Base-by-base conservation (phyloP, 768 basidiomycete genomes). In the Tricholoma flavovirens region DNA sequence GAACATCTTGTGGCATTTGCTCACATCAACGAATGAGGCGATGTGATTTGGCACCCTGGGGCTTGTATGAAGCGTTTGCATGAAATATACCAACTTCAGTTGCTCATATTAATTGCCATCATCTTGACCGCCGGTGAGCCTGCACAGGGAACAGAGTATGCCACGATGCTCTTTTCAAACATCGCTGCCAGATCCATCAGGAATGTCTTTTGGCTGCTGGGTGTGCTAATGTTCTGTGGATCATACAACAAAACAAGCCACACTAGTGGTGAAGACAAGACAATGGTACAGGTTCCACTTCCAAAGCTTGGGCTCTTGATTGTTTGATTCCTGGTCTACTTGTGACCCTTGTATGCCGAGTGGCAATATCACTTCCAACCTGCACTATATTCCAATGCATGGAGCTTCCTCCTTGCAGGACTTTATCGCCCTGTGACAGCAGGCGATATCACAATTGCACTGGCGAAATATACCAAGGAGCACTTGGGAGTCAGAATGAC, bases 141-240 rank as follows among this genome's bases (percentile, higher is more conserved):
- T 5, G 64, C 56, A 14, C 22, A 59, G 33, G 59, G 51, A 1
- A 63, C 60, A 3, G 64, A 66, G 36, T 26, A 26, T 26, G 24
- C 24, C 24, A 5, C 24, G 24, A 26, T 26, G 24, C 2, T 26
- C 24, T 26, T 26, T 26, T 26, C 24, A 26, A 66, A 66, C 26
- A 50, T 60, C 17, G 15, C 49, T 11, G 62, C 60, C 0, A 62
- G 64, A 2, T 45, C 54, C 1, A 56, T 60, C 14, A 24, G 63
- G 9, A 64, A 64, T 49, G 38, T 61, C 9, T 56, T 61, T 17
- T 40, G 38, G 38, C n/a, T 40, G 8, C 4, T 40, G n/a, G n/a
- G n/a, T 19, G 8, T 19, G n/a, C n/a, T 40, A 5, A 19, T 40
- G n/a, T n/a, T 40, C 3, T n/a, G 5, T 6, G 38, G 38, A 6